These are phyloP conservation scores for Solanum piurae DNA, from an alignment of 257 asterid genomes.

Conservation along the genomic window DNA sequence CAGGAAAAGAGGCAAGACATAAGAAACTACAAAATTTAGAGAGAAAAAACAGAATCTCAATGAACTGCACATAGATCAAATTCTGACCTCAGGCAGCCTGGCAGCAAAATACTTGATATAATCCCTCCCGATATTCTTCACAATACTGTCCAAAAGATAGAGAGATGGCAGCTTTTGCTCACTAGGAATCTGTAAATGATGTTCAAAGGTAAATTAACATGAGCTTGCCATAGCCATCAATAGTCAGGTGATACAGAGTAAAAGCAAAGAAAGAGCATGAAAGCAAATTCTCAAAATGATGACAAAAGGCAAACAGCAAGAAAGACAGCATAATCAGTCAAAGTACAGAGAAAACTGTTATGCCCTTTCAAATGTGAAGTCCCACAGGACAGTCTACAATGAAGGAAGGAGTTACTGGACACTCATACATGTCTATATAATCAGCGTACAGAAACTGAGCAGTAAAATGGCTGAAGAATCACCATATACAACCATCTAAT, in stretches of 20 bases:
- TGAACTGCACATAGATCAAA: background rate
- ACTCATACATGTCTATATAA: background rate
- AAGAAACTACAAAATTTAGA: background rate
- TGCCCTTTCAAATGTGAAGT: background rate
- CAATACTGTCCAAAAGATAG: slow-evolving; percentile 88
- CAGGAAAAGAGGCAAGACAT: background rate
- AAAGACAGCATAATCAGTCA: background rate
- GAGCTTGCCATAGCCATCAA: background rate
- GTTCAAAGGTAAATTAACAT: slow-evolving; percentile 21
- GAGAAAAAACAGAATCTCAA: background rate
- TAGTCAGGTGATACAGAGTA: background rate
- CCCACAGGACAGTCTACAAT: background rate
- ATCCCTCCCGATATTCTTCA: slow-evolving; percentile 95
- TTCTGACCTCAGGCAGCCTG: slow-evolving; percentile 73
- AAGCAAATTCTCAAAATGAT: background rate
- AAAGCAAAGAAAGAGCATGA: background rate
- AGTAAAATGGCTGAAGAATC: background rate
- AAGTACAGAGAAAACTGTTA: background rate
- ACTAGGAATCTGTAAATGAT: slow-evolving; percentile 63
- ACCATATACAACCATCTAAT: background rate
- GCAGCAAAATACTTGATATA: slow-evolving; percentile 68
- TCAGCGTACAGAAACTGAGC: background rate
- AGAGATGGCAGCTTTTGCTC: slow-evolving; percentile 95
- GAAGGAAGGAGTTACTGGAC: background rate
- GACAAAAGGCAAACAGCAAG: background rate